phyloP scores from a whole-genome alignment of 768 basidiomycete genomes.

The Panaeolus cyanescens region DNA sequence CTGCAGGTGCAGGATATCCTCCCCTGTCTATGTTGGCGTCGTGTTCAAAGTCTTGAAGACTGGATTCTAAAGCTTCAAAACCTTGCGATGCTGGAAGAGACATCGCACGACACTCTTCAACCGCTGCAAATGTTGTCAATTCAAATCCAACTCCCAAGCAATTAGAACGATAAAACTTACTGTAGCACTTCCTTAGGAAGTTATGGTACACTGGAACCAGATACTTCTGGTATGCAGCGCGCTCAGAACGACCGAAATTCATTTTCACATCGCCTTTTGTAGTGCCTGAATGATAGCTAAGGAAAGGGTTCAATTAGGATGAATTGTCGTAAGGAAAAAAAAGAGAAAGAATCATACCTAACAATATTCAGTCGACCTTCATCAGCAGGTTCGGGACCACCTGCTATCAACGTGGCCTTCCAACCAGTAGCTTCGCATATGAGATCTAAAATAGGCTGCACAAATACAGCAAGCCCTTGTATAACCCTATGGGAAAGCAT shows the following conservation, averaged over 20 bases:
- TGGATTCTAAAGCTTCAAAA: background rate
- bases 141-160: background rate
- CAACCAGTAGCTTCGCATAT: slow-evolving; percentile 14
- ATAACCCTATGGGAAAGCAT: slow-evolving; percentile 7
- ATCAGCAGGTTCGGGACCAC: slow-evolving; percentile 15
- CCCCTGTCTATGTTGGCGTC: too few species aligned
- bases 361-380: slow-evolving; percentile 1
- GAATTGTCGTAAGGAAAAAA: background rate
- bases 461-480: slow-evolving; percentile 4
- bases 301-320: background rate
- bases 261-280: slow-evolving; percentile 9
- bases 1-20: too few species aligned
- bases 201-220: slow-evolving; percentile 10
- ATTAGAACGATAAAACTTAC: slow-evolving; percentile 7
- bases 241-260: slow-evolving; percentile 15
- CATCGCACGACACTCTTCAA: slow-evolving; percentile 11
- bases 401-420: slow-evolving; percentile 12
- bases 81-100: slow-evolving; percentile 10
- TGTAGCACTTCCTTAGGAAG: slow-evolving; percentile 12
- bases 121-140: slow-evolving; percentile 1
- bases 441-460: slow-evolving; percentile 13
- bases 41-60: background rate
- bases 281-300: slow-evolving; percentile 17
- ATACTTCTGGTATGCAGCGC: background rate
- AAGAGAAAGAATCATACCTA: background rate